These are phyloP conservation scores for Ilyonectria robusta DNA, from an alignment of 2,329 filamentous ascomycete species.

Conservation along the genomic window DNA sequence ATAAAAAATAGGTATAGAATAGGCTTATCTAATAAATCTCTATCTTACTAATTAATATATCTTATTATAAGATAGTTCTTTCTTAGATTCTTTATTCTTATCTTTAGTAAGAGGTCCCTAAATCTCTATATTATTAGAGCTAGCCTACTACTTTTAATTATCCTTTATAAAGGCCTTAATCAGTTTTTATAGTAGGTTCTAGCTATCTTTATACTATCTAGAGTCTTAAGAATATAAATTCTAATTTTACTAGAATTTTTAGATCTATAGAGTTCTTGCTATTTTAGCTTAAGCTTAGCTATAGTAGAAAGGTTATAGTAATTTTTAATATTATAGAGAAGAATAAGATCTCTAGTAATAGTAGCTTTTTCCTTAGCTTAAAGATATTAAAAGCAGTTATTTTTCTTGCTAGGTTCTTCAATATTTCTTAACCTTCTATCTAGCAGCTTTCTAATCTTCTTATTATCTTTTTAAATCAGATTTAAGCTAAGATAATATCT, in stretches of 20 bases:
- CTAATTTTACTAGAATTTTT: no score
- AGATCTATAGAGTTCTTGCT: no score
- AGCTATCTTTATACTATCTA: no score
- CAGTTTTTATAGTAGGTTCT: not conserved
- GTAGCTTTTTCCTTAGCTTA: not conserved
- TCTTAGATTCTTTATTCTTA: no score
- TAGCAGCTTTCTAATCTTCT: not conserved
- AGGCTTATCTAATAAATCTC: not conserved
- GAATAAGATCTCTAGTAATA: not conserved
- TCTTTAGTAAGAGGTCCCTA: no score
- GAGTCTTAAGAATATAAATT: no score
- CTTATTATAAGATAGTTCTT: no score
- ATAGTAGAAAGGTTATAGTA: not conserved
- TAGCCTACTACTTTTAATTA: not conserved
- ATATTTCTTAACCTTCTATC: not conserved
- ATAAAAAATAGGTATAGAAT: no score
- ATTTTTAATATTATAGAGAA: not conserved
- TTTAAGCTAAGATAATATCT: not conserved
- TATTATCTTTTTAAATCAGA: not conserved
- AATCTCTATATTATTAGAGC: not conserved
- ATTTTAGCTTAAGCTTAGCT: not conserved
- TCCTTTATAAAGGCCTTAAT: not conserved
- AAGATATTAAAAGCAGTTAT: not conserved
- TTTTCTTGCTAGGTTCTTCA: not conserved
- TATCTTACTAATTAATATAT: no score